A percentile compares a stretch with the other conserved stretches of the same genome.
phyloP scores from a whole-genome alignment of 2,329 filamentous ascomycete genomes.

The Penicillium sp. region DNA sequence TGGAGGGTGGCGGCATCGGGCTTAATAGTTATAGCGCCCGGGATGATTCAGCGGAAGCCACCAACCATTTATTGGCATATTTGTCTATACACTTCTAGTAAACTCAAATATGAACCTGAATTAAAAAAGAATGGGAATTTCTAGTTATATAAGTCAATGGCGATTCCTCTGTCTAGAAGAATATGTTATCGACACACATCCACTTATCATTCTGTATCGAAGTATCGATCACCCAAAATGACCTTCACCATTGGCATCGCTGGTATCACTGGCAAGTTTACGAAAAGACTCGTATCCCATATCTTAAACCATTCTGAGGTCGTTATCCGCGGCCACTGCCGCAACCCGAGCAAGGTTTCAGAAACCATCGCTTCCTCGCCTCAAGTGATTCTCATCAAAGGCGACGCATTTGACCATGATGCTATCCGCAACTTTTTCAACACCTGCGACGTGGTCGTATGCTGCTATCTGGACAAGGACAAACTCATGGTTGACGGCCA shows the following conservation, averaged over 20 bases:
- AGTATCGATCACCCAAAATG: slow-evolving; percentile 3
- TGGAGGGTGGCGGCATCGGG: neutral
- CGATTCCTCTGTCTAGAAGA: neutral
- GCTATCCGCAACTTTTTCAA: slow-evolving; percentile 36
- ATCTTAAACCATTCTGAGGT: slow-evolving; percentile 36
- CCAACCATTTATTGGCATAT: neutral
- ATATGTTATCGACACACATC: neutral
- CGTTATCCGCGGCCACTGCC: slow-evolving; percentile 38
- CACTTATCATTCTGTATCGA: neutral
- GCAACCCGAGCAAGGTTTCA: slow-evolving; percentile 38
- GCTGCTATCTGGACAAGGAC: slow-evolving; percentile 49
- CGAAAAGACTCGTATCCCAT: slow-evolving; percentile 34
- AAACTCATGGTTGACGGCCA: slow-evolving; percentile 52
- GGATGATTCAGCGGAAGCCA: neutral
- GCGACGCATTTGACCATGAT: slow-evolving; percentile 34
- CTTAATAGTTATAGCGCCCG: slow-evolving; percentile 1
- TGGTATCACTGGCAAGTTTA: slow-evolving; percentile 43
- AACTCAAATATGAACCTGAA: too few species aligned
- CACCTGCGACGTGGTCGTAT: slow-evolving; percentile 42
- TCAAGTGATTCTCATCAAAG: slow-evolving; percentile 35
- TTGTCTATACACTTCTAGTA: too few species aligned
- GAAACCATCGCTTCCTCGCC: slow-evolving; percentile 21
- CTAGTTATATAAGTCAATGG: neutral
- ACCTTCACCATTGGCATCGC: slow-evolving; percentile 39
- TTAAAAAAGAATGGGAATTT: too few species aligned